phyloP scores from a whole-genome alignment of 495 filamentous ascomycete genomes.

The Neurospora discreta region DNA sequence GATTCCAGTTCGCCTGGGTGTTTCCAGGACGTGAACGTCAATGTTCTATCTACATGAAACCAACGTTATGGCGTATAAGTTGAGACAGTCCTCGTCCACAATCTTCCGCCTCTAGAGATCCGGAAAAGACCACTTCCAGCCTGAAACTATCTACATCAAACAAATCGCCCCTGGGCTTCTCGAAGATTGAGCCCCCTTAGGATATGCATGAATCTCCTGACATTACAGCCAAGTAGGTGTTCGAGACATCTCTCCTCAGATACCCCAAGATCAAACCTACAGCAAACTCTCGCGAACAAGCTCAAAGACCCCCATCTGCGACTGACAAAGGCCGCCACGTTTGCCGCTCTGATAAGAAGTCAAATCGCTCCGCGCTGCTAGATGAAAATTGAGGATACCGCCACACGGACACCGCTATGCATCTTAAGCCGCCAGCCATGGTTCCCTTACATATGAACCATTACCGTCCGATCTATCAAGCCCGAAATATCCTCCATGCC shows the following conservation, averaged over 20 bases:
- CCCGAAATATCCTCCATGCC: constrained; percentile 53
- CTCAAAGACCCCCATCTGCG: background rate
- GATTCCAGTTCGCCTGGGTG: background rate
- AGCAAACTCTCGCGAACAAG: background rate
- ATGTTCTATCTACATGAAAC: background rate
- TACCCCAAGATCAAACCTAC: background rate
- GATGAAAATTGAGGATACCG: background rate
- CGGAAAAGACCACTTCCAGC: background rate
- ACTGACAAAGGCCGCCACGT: background rate
- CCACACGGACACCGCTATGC: background rate
- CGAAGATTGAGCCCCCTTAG: background rate
- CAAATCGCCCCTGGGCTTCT: background rate
- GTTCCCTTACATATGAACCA: constrained; percentile 44
- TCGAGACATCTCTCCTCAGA: background rate
- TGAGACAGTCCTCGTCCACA: background rate
- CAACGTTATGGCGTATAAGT: background rate
- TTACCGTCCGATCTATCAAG: constrained; percentile 60
- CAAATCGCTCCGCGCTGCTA: background rate
- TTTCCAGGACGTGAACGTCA: background rate
- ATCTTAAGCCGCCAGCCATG: background rate
- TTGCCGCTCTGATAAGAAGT: background rate
- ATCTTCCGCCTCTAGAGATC: too few relatives aligned
- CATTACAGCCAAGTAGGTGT: background rate
- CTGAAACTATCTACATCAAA: background rate
- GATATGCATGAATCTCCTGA: background rate